Conservation (phyloP, 2,329 filamentous ascomycete species). For the Fusarium torulosum region DNA sequence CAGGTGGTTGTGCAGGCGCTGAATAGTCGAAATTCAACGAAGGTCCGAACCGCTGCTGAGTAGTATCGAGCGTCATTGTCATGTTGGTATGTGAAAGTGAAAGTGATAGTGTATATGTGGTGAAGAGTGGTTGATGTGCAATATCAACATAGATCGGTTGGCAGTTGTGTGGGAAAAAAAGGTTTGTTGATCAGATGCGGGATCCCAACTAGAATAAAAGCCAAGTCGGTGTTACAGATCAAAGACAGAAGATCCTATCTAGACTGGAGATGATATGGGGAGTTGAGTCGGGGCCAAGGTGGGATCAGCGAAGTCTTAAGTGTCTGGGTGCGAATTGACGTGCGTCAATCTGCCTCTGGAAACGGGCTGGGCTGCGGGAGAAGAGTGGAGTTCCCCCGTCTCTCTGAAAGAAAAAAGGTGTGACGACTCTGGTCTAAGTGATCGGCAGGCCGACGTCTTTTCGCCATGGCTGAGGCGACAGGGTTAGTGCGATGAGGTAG, state of each 20-base stretch:
- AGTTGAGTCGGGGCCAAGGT: slow-evolving; percentile 53
- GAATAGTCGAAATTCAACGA: slow-evolving; percentile 83
- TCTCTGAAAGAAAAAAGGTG: slow-evolving; percentile 54
- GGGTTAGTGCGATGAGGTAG: slow-evolving; percentile 60
- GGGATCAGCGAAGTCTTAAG: slow-evolving; percentile 73
- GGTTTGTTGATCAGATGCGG: slow-evolving; percentile 66
- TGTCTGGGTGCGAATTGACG: slow-evolving; percentile 59
- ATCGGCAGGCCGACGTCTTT: slow-evolving; percentile 68
- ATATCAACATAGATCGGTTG: slow-evolving; percentile 46
- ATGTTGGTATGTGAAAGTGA: slow-evolving; percentile 65
- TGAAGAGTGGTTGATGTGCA: slow-evolving; percentile 32
- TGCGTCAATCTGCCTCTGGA: slow-evolving; percentile 57
- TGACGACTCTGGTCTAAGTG: slow-evolving; percentile 66
- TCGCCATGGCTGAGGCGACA: slow-evolving; percentile 60
- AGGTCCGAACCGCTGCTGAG: slow-evolving; percentile 83
- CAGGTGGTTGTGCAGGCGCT: slow-evolving; percentile 65
- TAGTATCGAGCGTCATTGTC: slow-evolving; percentile 95
- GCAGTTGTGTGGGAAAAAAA: slow-evolving; percentile 43
- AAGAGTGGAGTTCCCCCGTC: slow-evolving; percentile 54
- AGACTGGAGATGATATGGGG: slow-evolving; percentile 52
- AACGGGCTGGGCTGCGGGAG: slow-evolving; percentile 56
- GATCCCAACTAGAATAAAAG: slow-evolving; percentile 60
- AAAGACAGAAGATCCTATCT: slow-evolving; percentile 55
- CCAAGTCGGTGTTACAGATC: slow-evolving; percentile 61
- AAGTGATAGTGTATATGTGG: slow-evolving; percentile 17